These are phyloP conservation scores for Scedosporium apiospermum DNA, from an alignment of 2,329 filamentous ascomycete species.

Conservation along the genomic window DNA sequence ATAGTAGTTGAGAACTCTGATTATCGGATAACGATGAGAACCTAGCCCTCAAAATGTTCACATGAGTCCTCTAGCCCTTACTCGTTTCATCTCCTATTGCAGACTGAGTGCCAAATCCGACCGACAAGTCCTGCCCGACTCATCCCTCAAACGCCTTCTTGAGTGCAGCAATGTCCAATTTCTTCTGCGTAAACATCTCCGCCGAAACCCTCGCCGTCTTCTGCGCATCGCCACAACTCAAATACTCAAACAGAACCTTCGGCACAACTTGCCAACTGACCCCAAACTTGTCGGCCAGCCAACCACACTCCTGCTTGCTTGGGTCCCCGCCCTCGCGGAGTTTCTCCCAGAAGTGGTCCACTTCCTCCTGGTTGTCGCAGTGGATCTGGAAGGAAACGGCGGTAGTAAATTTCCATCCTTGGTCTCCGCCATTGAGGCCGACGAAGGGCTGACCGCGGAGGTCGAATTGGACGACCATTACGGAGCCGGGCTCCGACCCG, in stretches of 20 bases:
- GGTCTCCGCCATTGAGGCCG: conserved; percentile 31
- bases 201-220: conserved; percentile 19
- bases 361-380: conserved; percentile 34
- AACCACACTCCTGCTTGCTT: conserved; percentile 29
- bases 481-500: conserved; percentile 18
- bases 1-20: too few species aligned
- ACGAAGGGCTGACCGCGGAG: conserved; percentile 29
- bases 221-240: conserved; percentile 23
- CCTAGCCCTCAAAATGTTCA: too few species aligned
- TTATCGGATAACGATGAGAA: too few species aligned
- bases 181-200: conserved; percentile 33
- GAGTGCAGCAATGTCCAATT: conserved; percentile 29
- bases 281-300: conserved; percentile 35
- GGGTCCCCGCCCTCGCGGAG: conserved; percentile 29
- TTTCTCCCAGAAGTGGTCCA: conserved; percentile 37
- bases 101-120: background rate
- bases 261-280: conserved; percentile 38
- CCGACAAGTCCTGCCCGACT: background rate
- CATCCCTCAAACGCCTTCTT: conserved; percentile 18
- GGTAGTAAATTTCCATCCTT: conserved; percentile 26
- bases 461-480: conserved; percentile 27
- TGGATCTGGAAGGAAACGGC: conserved; percentile 33
- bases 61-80: too few species aligned
- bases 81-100: background rate
- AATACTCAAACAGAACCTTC: conserved; percentile 22